Evolutionary conservation across 2,329 filamentous ascomycete genomes (phyloP).

Genomic region (Aureobasidium uvarum): DNA sequence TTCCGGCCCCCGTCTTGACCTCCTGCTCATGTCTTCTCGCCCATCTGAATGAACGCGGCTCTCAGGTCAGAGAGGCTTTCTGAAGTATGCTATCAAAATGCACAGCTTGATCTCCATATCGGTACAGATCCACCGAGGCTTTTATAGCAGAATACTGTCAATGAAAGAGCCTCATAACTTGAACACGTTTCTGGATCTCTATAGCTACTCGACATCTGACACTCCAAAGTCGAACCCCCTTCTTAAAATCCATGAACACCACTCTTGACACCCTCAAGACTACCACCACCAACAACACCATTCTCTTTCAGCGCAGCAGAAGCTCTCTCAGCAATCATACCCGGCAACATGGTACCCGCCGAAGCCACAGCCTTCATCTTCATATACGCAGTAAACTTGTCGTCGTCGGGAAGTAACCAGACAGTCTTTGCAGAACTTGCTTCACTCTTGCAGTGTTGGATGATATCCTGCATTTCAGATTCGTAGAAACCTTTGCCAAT

Average conservation of each 20-base stretch:
- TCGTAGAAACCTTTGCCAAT: constrained; percentile 27
- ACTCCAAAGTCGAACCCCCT: too few species aligned
- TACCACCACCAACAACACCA: constrained; percentile 18
- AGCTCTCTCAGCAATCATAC: constrained; percentile 25
- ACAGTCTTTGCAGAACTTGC: neutral
- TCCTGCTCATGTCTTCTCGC: too few species aligned
- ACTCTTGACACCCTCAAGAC: constrained; percentile 11
- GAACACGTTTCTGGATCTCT: neutral
- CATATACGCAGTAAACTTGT: constrained; percentile 23
- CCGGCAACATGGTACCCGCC: constrained; percentile 24
- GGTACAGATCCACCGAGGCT: neutral
- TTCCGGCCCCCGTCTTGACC: neutral
- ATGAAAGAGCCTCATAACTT: neutral
- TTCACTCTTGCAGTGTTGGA: neutral
- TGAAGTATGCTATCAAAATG: neutral
- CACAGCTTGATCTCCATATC: neutral
- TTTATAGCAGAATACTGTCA: neutral
- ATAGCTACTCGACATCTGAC: too few species aligned
- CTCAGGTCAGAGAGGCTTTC: neutral
- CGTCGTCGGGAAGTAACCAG: constrained; percentile 26
- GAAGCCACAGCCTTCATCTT: constrained; percentile 23
- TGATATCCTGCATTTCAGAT: constrained; percentile 18
- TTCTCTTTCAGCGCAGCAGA: constrained; percentile 20
- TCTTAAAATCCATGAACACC: constrained; percentile 18
- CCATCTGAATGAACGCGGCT: neutral